Evolutionary conservation across 306 rosid species (phyloP), one percentile per base, ranked within the genome.

Genomic region (Pterocarpus macrocarpus): DNA sequence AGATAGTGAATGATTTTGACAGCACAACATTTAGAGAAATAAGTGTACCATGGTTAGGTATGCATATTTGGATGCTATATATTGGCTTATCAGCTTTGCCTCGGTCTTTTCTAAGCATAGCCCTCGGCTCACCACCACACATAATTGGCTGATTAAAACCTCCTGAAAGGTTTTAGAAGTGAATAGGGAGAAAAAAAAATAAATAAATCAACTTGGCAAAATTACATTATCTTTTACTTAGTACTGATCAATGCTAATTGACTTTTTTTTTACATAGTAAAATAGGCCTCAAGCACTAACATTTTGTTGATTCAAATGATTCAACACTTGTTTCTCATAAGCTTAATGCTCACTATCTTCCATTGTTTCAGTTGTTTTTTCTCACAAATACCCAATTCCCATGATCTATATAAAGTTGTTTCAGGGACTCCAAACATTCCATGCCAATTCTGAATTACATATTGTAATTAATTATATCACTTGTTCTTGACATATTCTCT

Each of bases 91-190:
- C 99, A 58, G 98, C 98, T 83, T 90, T 95, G 86, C 99, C 99
- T 71, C 97, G 73, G 78, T 80, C 82, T 87, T 88, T 95, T 36
- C 73, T 86, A 9, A 88, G 89, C 98, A 93, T 95, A 56, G 70
- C 97, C 81, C 99, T 93, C 33, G 99, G 97, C 75, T 95, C 97
- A 47, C 97, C 97, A 17, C 98, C 94, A 22, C 99, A 95, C 98
- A 95, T 95, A 56, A 93, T 91, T 50, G 99, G 97, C 87, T 95
- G 99, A 84, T 95, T 95, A 83, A 95, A 95, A 6, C 98, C 99
- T 76, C 99, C 99, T 95, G 83, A 65, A 82, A 32, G 69, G 44
- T 53, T 41, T 49, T 32, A 79, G 2, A 69, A 45, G 45, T 76
- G 59, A 68, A 71, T 41, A 4, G 61, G 3, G n/a, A 41, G 9